A percentile compares a stretch with the other conserved stretches of the same genome.
phyloP scores from a whole-genome alignment of 2,329 filamentous ascomycete genomes.

The Penicillium oxalicum region DNA sequence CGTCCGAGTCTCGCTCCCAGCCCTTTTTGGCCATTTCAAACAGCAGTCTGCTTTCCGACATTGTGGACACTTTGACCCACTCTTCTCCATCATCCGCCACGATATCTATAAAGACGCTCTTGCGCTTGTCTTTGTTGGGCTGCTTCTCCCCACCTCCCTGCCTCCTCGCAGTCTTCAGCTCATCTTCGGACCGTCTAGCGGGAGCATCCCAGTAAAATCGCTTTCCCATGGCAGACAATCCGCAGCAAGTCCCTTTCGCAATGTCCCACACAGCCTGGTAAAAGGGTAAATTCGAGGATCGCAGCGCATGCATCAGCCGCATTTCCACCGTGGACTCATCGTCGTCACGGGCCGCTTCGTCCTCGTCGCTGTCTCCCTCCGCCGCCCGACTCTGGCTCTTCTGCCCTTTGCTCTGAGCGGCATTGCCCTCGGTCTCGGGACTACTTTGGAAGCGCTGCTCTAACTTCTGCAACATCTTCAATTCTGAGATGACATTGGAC shows the following conservation, averaged over 20 bases:
- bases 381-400: not conserved
- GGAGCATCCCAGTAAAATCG: constrained; percentile 46
- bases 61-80: constrained; percentile 64
- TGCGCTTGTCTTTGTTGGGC: constrained; percentile 40
- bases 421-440: not conserved
- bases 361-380: constrained; percentile 9
- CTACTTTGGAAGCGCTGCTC: constrained; percentile 18
- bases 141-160: constrained; percentile 17
- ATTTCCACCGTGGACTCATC: constrained; percentile 21
- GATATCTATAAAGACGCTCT: constrained; percentile 57
- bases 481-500: constrained; percentile 44
- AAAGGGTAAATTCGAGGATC: constrained; percentile 62
- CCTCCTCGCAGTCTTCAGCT: constrained; percentile 1
- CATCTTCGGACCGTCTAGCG: constrained; percentile 5
- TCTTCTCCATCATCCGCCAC: constrained; percentile 57
- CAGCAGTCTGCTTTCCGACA: constrained; percentile 57
- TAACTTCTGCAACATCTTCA: constrained; percentile 44
- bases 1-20: constrained; percentile 49
- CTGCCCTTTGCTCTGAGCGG: not conserved
- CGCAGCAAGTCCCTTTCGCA: constrained; percentile 50
- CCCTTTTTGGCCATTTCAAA: constrained; percentile 65
- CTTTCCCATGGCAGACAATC: constrained; percentile 54
- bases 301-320: constrained; percentile 50
- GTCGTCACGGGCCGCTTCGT: not conserved
- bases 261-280: constrained; percentile 58